These are phyloP conservation scores for Yamadazyma dushanensis DNA, from an alignment of 1,139 yeast genomes.

Conservation along the genomic window DNA sequence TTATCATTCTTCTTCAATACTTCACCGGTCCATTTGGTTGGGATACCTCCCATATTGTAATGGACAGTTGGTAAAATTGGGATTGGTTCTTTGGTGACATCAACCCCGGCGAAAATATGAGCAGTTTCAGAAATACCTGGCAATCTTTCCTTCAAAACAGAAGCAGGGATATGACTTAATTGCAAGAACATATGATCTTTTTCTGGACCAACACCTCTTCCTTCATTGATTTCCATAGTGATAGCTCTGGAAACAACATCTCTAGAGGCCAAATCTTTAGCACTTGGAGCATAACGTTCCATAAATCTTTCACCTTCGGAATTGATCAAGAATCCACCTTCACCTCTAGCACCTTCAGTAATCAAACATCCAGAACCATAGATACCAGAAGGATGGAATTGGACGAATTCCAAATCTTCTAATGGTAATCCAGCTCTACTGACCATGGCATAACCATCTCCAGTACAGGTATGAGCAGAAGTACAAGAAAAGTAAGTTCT, in stretches of 20 bases:
- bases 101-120: conserved; percentile 97
- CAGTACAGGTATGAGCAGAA: conserved; percentile 99
- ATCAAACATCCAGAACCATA: conserved; percentile 98
- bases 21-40: conserved; percentile 97
- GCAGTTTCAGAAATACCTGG: conserved; percentile 99
- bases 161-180: conserved; percentile 90
- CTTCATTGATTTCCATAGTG: conserved; percentile 97
- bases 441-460: conserved; percentile 99
- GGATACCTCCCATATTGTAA: conserved; percentile 99
- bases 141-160: conserved; percentile 89
- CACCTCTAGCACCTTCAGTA: conserved; percentile 99
- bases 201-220: conserved; percentile 97
- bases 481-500: conserved; percentile 99
- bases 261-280: conserved; percentile 97
- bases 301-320: conserved; percentile 98
- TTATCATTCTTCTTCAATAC: conserved; percentile 79
- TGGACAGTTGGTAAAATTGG: conserved; percentile 98
- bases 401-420: conserved; percentile 96
- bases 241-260: conserved; percentile 98
- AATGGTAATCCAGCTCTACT: conserved; percentile 97
- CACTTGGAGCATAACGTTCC: conserved; percentile 99
- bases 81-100: conserved; percentile 98
- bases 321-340: conserved; percentile 96
- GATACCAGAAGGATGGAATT: conserved; percentile 99
- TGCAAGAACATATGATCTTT: conserved; percentile 96